Evolutionary conservation across 257 asterid genomes (phyloP), one percentile per base, ranked within the genome.

Genomic region (Marsdenia floribunda): DNA sequence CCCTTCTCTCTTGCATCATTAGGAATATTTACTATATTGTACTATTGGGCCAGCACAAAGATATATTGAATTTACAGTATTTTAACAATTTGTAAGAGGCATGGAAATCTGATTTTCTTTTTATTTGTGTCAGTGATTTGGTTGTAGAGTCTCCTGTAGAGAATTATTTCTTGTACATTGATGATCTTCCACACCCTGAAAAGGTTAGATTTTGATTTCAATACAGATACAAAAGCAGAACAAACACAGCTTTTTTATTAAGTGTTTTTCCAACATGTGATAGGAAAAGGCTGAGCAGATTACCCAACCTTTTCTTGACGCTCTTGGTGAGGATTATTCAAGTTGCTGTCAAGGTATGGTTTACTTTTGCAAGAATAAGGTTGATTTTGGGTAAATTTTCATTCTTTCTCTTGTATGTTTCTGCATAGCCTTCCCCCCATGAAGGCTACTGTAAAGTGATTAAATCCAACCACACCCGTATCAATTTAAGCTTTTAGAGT

Each of bases 311-410:
- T 71, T 92, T 76, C 89, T 92, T 19, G 93, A 94, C 84, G 96
- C 99, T 86, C 98, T 92, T 84, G 99, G 96, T 33, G 93, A 88
- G 19, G 97, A 88, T 80, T 92, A 90, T 74, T 88, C 99, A n/a
- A 73, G 80, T 81, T 86, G 91, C 71, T 94, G 99, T 80, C 77
- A 94, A 88, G 99, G 98, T 94, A 80, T 46, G 61, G 5, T 79
- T 53, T 19, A 40, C 47, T 70, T 49, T 70, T 18, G 49, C 24
- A 55, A 71, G 46, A 52, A 59, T 46, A 16, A 22, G 29, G 0
- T 21, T 38, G 35, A 18, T n/a, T 47, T 66, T 24, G 14, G 35
- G 6, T 4, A 0, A 35, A 16, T 63, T 6, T 63, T 63, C 16
- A 12, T 57, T 47, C 29, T 22, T 75, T 58, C 70, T 44, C 37